phyloP scores from a whole-genome alignment of 805 yeast genomes.

The Metschnikowia gelsemii region DNA sequence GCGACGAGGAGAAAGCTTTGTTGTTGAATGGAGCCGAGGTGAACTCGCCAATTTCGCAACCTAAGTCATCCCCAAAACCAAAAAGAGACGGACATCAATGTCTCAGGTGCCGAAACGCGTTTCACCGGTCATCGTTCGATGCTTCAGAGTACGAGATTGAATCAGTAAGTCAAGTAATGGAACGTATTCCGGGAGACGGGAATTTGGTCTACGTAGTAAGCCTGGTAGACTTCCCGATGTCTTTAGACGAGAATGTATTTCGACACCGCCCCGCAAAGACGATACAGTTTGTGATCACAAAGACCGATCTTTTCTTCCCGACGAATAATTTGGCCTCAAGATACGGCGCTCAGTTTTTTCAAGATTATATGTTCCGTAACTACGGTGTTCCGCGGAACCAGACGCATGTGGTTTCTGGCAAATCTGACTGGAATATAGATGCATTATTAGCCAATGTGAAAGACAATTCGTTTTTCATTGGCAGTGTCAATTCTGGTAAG shows the following conservation, averaged over 20 bases:
- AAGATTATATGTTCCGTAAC: constrained; percentile 34
- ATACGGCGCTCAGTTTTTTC: constrained; percentile 31
- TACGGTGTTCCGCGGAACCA: constrained; percentile 35
- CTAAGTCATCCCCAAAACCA: not conserved
- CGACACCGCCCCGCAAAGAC: constrained; percentile 33
- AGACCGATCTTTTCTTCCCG: constrained; percentile 45
- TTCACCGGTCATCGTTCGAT: constrained; percentile 41
- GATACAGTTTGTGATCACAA: constrained; percentile 42
- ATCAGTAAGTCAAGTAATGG: constrained; percentile 22
- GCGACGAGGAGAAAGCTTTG: constrained; percentile 28
- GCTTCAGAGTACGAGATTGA: constrained; percentile 30
- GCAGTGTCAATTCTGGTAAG: constrained; percentile 70
- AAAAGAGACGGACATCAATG: constrained; percentile 36
- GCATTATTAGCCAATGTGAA: constrained; percentile 39
- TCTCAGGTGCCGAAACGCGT: constrained; percentile 54
- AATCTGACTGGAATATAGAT: constrained; percentile 51
- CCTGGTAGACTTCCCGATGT: constrained; percentile 71
- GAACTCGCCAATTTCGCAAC: not conserved
- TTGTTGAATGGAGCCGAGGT: constrained; percentile 23
- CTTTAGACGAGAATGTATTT: constrained; percentile 41
- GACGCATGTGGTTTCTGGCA: constrained; percentile 52
- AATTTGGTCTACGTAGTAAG: constrained; percentile 61
- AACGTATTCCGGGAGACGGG: constrained; percentile 43
- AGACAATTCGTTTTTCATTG: constrained; percentile 51
- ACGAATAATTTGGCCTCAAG: constrained; percentile 26